A percentile compares a stretch with the other conserved stretches of the same genome.
Conservation (phyloP, 306 rosid species). For the Cucurbita argyrosperma region DNA sequence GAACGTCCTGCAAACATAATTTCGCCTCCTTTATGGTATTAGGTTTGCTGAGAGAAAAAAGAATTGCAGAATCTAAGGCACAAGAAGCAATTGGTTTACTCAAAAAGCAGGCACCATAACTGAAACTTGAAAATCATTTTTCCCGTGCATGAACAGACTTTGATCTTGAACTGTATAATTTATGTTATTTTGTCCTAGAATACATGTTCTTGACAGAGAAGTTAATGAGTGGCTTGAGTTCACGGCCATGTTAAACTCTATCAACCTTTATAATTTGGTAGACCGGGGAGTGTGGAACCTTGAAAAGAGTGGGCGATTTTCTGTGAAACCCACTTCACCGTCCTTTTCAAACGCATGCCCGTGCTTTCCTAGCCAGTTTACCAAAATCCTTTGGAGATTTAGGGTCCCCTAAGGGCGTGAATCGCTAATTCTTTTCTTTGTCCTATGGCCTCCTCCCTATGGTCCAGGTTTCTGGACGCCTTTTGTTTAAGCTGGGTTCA, state of each 20-base stretch:
- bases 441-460: background rate
- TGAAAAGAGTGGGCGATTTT: background rate
- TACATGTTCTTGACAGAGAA: background rate
- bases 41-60: background rate
- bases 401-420: background rate
- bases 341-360: background rate
- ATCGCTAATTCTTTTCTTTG: background rate
- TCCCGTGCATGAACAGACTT: background rate
- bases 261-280: background rate
- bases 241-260: too few species aligned
- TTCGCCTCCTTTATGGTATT: background rate
- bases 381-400: background rate
- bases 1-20: conserved; percentile 58
- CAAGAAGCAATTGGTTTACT: background rate
- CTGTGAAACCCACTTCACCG: background rate
- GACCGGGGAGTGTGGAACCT: background rate
- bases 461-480: background rate
- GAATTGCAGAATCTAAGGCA: background rate
- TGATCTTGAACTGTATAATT: background rate
- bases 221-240: background rate
- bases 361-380: background rate
- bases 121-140: background rate
- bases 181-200: background rate
- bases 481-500: too few species aligned
- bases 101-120: background rate